Conservation (phyloP, 768 basidiomycete species). For the Hydnomerulius pinastri region DNA sequence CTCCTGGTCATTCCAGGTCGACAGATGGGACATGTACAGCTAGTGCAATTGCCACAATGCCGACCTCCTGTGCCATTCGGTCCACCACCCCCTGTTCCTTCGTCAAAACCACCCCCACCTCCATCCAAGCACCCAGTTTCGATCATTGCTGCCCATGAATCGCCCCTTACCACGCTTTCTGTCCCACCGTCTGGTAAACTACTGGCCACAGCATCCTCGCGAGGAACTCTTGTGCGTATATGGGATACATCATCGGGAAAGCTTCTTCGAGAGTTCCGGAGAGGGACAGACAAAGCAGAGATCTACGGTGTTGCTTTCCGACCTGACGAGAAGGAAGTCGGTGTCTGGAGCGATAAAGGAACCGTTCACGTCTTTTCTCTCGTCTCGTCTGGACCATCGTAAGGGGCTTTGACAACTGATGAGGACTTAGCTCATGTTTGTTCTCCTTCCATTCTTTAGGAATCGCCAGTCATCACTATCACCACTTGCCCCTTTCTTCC, state of each 20-base stretch:
- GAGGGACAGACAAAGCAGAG: constrained; percentile 87
- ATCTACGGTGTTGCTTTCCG: constrained; percentile 91
- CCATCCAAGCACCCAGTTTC: constrained; percentile 67
- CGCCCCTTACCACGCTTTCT: constrained; percentile 76
- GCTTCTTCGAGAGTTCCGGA: constrained; percentile 74
- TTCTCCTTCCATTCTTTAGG: constrained; percentile 42
- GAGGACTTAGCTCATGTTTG: constrained; percentile 8
- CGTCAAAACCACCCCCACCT: constrained; percentile 56
- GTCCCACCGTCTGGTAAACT: constrained; percentile 76
- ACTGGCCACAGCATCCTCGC: constrained; percentile 80
- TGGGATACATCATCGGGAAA: constrained; percentile 80
- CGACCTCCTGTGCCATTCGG: constrained; percentile 55
- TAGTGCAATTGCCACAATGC: constrained; percentile 84
- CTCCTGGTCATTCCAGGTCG: constrained; percentile 84
- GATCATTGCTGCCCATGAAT: constrained; percentile 83
- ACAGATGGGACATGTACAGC: constrained; percentile 85
- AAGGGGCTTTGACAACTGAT: constrained; percentile 34
- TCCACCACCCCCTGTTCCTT: constrained; percentile 54
- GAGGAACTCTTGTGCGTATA: constrained; percentile 84
- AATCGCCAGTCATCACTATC: constrained; percentile 87
- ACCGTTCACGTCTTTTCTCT: constrained; percentile 90
- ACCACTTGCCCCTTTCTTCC: constrained; percentile 75
- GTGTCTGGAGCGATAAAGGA: constrained; percentile 95
- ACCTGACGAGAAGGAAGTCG: constrained; percentile 81
- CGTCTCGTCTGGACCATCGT: constrained; percentile 64